Evolutionary conservation across 2,329 filamentous ascomycete genomes (phyloP).

Genomic region (Thelonectria discophora): DNA sequence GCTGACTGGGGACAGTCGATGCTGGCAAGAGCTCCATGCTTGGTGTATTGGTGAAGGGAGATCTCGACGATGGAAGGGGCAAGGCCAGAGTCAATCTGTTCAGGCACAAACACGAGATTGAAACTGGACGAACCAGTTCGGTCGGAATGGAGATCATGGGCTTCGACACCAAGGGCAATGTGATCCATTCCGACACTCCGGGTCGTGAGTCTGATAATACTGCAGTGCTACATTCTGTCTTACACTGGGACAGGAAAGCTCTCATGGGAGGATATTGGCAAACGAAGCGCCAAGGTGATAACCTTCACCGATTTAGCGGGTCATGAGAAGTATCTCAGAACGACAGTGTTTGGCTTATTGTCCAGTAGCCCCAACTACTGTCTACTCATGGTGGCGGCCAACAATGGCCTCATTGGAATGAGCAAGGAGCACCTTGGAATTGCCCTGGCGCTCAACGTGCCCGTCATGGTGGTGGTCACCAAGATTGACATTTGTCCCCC

Average conservation of each 20-base stretch:
- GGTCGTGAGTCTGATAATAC: constrained; percentile 68
- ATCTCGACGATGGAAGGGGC: constrained; percentile 92
- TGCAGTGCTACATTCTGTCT: constrained; percentile 15
- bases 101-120: constrained; percentile 96
- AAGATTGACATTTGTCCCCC: constrained; percentile 99
- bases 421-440: constrained; percentile 98
- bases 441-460: constrained; percentile 91
- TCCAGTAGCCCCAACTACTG: constrained; percentile 98
- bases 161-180: constrained; percentile 86
- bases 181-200: constrained; percentile 82
- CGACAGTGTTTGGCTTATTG: constrained; percentile 93
- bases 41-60: constrained; percentile 93
- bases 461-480: constrained; percentile 96
- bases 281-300: constrained; percentile 94
- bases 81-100: constrained; percentile 96
- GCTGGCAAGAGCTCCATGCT: constrained; percentile 97
- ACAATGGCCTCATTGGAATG: constrained; percentile 97
- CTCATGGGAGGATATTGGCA: constrained; percentile 98
- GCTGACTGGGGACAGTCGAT: constrained; percentile 70
- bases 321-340: constrained; percentile 93
- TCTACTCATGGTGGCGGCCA: constrained; percentile 96
- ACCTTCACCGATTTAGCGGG: constrained; percentile 95
- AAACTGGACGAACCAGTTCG: constrained; percentile 92
- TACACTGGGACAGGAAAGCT: constrained; percentile 61
- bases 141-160: constrained; percentile 99